Evolutionary conservation across 768 basidiomycete genomes (phyloP), one percentile per base, ranked within the genome.

Genomic region (Russula lepida): DNA sequence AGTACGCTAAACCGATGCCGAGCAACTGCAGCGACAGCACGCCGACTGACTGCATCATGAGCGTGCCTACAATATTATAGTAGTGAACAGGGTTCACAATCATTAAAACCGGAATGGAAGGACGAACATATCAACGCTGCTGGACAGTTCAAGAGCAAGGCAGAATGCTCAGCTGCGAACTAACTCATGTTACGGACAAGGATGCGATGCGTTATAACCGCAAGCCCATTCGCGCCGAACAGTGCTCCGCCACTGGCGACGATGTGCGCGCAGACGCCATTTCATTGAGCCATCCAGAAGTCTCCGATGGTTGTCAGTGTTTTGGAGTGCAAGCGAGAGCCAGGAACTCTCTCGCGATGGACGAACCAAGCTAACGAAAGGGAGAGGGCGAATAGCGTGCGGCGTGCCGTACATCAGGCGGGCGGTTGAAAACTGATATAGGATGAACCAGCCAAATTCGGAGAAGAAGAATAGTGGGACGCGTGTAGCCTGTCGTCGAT

Each of bases 171-270:
- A 44, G 77, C 80, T 17, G 81, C 77, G 72, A 91, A 97, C 94
- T 93, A 98, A 67, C 88, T 89, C 82, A 95, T 81, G 0, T 82
- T 79, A 71, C 82, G 86, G 8, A 81, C 78, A 23, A 92, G 70
- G 0, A 83, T 79, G 5, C 71, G 69, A 28, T 73, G 71, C 84
- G 95, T 87, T 13, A 90, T 59, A 1, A 83, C 68, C 0, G 95
- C 95, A 0, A 89, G 78, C 1, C 79, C 60, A 65, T 95, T 94
- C 0, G 89, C 84, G 0, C 78, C 75, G 1, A 87, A 53, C 3
- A 91, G 33, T 0, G 85, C 81, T 0, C 85, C 85, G 2, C 83
- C 54, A 25, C 85, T 46, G 3, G 83, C 82, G 3, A 73, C 71
- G 35, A 76, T 19, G 5, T 88, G 75, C 1, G 85, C 84, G 0